These are phyloP conservation scores for Macadamia integrifolia DNA, from an alignment of 164 flowering plant genomes.

Conservation along the genomic window DNA sequence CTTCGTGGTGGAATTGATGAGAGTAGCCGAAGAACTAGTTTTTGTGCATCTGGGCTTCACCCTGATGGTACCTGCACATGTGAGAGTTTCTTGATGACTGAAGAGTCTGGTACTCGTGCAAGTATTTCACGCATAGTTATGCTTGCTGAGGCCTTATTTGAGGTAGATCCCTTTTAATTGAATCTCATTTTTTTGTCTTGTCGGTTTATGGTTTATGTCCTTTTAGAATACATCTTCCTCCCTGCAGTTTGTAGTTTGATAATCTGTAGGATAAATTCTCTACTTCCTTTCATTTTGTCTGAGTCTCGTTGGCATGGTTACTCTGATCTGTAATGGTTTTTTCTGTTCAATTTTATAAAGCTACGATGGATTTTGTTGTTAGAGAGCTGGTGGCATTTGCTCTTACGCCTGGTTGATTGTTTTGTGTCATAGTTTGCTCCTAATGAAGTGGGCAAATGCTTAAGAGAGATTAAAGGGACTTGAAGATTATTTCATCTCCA, in stretches of 20 bases:
- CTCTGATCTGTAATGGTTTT: too few relatives aligned
- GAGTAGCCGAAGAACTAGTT: slow-evolving; percentile 26
- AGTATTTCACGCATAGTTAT: slow-evolving; percentile 78
- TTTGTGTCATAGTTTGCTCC: too few relatives aligned
- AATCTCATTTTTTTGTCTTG: neutral
- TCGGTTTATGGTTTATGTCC: neutral
- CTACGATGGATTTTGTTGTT: too few relatives aligned
- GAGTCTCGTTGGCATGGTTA: too few relatives aligned
- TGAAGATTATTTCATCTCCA: too few relatives aligned
- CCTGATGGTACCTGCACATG: slow-evolving; percentile 78
- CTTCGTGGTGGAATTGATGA: slow-evolving; percentile 45
- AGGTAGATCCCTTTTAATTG: slow-evolving; percentile 36
- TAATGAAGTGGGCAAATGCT: too few relatives aligned
- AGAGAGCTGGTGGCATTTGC: too few relatives aligned
- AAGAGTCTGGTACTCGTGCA: slow-evolving; percentile 54
- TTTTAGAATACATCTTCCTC: neutral
- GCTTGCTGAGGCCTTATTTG: slow-evolving; percentile 90
- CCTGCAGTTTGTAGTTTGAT: neutral
- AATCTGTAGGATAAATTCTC: neutral
- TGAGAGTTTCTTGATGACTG: slow-evolving; percentile 40
- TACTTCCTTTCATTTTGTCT: neutral
- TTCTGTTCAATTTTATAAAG: too few relatives aligned
- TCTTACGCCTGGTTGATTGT: too few relatives aligned
- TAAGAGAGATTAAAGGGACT: too few relatives aligned
- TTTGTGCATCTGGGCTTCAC: slow-evolving; percentile 69